Conservation (phyloP, 805 yeast genomes). For the Starmerella sp. region DNA sequence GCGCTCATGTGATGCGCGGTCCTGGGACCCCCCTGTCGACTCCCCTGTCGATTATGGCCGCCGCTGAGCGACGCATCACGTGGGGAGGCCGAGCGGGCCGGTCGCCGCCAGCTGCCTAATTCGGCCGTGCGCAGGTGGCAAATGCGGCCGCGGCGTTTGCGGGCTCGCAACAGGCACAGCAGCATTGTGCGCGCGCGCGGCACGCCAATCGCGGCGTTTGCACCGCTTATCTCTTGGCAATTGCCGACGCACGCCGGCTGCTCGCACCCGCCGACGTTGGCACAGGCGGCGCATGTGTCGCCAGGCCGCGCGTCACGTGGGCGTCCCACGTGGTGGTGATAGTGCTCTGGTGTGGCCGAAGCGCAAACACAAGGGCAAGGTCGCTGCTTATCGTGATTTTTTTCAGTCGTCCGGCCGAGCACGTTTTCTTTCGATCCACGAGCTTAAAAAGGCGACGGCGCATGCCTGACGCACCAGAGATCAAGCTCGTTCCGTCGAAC, state of each 20-base stretch:
- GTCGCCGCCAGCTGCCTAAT: no score
- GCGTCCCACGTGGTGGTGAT: slow-evolving; percentile 2
- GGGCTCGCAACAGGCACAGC: no score
- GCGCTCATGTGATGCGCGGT: no score
- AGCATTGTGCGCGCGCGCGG: background rate
- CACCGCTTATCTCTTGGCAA: background rate
- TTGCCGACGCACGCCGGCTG: background rate
- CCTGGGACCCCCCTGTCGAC: no score
- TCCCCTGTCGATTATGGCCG: no score
- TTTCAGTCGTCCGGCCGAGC: background rate
- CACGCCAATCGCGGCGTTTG: background rate
- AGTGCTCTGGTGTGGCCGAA: background rate
- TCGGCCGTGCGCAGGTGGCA: no score
- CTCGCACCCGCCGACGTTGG: background rate
- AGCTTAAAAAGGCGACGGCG: background rate
- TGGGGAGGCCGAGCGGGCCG: no score
- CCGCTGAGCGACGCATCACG: no score
- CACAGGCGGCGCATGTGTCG: background rate
- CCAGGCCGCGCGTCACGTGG: background rate
- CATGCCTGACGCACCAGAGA: background rate
- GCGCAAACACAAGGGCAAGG: background rate
- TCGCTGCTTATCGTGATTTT: background rate
- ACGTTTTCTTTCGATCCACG: background rate
- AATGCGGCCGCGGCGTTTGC: no score
- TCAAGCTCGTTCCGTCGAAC: background rate